Evolutionary conservation across 1,284 basidiomycete species (phyloP), one percentile per base, ranked within the genome.

Genomic region (Anthracocystis panici-leucophaei): DNA sequence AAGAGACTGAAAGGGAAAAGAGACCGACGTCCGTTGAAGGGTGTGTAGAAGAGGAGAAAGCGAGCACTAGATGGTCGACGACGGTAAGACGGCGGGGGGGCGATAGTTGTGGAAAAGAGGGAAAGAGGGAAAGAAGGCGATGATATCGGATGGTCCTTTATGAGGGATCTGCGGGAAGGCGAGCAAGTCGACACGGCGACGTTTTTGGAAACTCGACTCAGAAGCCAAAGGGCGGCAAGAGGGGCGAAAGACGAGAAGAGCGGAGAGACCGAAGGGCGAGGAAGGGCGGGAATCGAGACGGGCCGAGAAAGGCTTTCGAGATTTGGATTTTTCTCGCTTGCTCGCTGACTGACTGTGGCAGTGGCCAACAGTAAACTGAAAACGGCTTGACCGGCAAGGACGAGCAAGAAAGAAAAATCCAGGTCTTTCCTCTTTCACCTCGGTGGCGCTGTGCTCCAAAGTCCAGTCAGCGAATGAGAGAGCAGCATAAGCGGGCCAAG

Each of bases 141-240:
- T 8, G 38, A 61, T 35, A 21, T 21, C 38, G 35, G 7, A 50
- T 35, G 42, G 31, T n/a, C 18, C 27, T 40, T 65, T 71, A 71
- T 65, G 63, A 71, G 63, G 63, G 21, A 33, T 51, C 21, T 16
- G 51, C 31, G 9, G 33, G 51, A 25, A 25, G 46, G n/a, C 35
- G 35, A 16, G 35, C 44, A 53, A 52, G 62, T 71, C 58, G 63
- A 71, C 50, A 58, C 50, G 50, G 54, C 62, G 57, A 57, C 61
- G 53, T 20, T 27, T 50, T 33, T 45, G 27, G 27, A 27, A 27
- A 27, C 3, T 27, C 27, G 27, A 27, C 27, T 27, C 27, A 35
- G 14, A 20, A 48, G 42, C 10, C 31, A 54, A 41, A 21, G 14
- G 44, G 42, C 27, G 27, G 27, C 27, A 27, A 16, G 20, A 20